Evolutionary conservation across 2,329 filamentous ascomycete species (phyloP), one percentile per base, ranked within the genome.

Genomic region (Westerdykella ornata): DNA sequence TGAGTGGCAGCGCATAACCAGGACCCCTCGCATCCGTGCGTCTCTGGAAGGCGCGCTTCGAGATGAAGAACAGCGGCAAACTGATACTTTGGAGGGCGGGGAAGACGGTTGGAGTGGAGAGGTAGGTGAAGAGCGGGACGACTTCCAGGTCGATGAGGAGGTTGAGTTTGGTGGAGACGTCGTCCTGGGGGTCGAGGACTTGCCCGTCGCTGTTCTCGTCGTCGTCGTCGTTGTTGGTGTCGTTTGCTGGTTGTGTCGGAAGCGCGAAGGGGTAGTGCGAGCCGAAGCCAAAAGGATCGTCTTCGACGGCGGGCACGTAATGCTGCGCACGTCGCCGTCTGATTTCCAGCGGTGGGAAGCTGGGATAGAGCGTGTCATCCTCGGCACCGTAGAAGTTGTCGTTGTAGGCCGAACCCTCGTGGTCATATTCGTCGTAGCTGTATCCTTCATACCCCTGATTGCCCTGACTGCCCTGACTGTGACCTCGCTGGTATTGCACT

Each of bases 371-470:
- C 2, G 44, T 44, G 5, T 40, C 29, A 26, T 61, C 53, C 12
- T 46, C 44, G 3, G 61, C 52, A 4, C 54, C 49, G 42, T 63
- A 65, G 38, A 58, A 51, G 44, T 64, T 64, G 45, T 64, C 60
- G 41, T 65, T 57, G 49, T 65, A 65, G 38, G 53, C 47, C 13
- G 38, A 41, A 7, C 59, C 60, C 30, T 62, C 61, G 41, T 63
- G 54, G 46, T 65, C 61, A 35, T 63, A 51, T 42, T 61, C 60
- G 39, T 63, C 57, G 45, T 60, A 57, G 39, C 63, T 54, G 0
- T 47, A 45, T 34, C 43, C 53, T 41, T 57, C 52, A 14, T 45
- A 43, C 17, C 53, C 56, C 15, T 22, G 5, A 11, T 11, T 9
- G 22, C 12, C 3, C 8, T 11, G 4, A 11, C 22, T 7, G 7